phyloP scores from a whole-genome alignment of 2,329 filamentous ascomycete genomes.

The Thelonectria olida region DNA sequence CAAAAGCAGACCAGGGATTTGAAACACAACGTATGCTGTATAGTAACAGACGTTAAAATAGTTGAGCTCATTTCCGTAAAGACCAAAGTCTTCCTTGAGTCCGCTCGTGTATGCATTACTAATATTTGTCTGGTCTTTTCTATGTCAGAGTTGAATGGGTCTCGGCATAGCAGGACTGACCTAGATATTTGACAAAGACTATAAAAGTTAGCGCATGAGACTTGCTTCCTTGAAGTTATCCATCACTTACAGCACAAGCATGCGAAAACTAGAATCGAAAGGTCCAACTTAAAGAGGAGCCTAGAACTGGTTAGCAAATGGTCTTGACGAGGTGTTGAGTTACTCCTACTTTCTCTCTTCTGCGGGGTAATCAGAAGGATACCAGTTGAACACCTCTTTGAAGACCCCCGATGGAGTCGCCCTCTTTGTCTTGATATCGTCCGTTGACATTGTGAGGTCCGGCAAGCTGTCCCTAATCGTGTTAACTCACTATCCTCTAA shows the following conservation, averaged over 20 bases:
- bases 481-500: neutral
- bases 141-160: neutral
- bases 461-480: neutral
- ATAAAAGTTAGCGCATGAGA: neutral
- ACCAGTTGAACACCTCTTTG: conserved; percentile 13
- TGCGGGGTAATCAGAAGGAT: conserved; percentile 35
- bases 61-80: conserved; percentile 45
- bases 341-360: conserved; percentile 33
- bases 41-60: conserved; percentile 33
- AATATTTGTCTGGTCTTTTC: conserved; percentile 36
- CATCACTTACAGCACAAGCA: conserved; percentile 34
- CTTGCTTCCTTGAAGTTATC: neutral
- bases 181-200: neutral
- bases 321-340: neutral
- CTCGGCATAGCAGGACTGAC: neutral
- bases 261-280: conserved; percentile 34
- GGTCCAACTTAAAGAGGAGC: conserved; percentile 37
- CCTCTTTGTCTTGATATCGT: neutral
- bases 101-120: conserved; percentile 49
- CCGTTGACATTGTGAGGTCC: neutral
- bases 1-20: conserved; percentile 33
- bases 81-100: conserved; percentile 44
- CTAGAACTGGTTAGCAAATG: neutral
- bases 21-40: conserved; percentile 32
- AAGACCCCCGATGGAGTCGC: neutral